Conservation (phyloP, 73 alveolate genomes). For the Urostyla sp. region DNA sequence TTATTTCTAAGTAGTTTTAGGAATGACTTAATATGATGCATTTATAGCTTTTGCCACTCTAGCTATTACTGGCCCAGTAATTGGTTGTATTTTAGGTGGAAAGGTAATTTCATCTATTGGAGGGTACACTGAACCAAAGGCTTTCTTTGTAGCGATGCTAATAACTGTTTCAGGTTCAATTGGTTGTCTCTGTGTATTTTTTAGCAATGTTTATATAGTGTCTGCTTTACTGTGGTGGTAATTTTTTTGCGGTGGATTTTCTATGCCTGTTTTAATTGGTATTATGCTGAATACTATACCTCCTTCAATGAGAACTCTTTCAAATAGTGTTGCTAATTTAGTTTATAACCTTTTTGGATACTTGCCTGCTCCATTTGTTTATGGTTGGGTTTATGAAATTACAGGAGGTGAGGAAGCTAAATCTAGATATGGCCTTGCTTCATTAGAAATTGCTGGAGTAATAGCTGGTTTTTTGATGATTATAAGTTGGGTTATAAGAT, state of each 20-base stretch:
- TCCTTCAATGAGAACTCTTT: slow-evolving; percentile 80
- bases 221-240: slow-evolving; percentile 83
- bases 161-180: slow-evolving; percentile 69
- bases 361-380: slow-evolving; percentile 94
- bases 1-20: slow-evolving; percentile 81
- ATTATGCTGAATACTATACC: slow-evolving; percentile 86
- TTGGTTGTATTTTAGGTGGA: slow-evolving; percentile 94
- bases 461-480: not conserved
- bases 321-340: slow-evolving; percentile 89
- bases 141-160: slow-evolving; percentile 73
- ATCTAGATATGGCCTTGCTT: slow-evolving; percentile 9
- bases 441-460: slow-evolving; percentile 11
- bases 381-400: slow-evolving; percentile 75
- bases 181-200: slow-evolving; percentile 84
- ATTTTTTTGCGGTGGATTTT: slow-evolving; percentile 91
- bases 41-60: slow-evolving; percentile 75
- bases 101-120: slow-evolving; percentile 78
- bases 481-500: not conserved
- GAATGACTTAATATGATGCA: slow-evolving; percentile 72
- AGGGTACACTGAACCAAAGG: slow-evolving; percentile 85
- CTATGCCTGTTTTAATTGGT: slow-evolving; percentile 94
- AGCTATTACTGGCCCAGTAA: slow-evolving; percentile 90
- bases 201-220: slow-evolving; percentile 63
- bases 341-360: slow-evolving; percentile 91
- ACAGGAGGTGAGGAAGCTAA: slow-evolving; percentile 4